Evolutionary conservation across 1,139 yeast species (phyloP).

Genomic region (Yamadazyma siamensis): DNA sequence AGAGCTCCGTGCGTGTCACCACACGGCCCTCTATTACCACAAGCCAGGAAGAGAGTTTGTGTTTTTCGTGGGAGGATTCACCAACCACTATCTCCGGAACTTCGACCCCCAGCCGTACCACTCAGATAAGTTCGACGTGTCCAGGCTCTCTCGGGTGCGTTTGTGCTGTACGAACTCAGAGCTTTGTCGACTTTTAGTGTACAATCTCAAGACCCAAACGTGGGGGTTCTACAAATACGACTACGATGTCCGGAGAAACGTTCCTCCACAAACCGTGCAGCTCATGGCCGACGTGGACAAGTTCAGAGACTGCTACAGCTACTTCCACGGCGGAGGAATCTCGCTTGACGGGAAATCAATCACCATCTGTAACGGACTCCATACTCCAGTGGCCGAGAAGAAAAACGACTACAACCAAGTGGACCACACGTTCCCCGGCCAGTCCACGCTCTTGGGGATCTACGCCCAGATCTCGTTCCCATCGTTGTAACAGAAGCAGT

Average conservation of each 20-base stretch:
- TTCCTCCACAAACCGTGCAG: conserved; percentile 21
- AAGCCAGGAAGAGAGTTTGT: conserved; percentile 36
- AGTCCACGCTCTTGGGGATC: conserved; percentile 33
- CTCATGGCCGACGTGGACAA: conserved; percentile 18
- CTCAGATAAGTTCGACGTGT: conserved; percentile 35
- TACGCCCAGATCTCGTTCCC: conserved; percentile 40
- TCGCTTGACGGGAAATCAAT: conserved; percentile 36
- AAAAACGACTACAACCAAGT: conserved; percentile 22
- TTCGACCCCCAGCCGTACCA: conserved; percentile 29
- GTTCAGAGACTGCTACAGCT: conserved; percentile 30
- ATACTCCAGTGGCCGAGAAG: conserved; percentile 30
- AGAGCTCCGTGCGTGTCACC: conserved; percentile 44
- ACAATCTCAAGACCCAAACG: conserved; percentile 41
- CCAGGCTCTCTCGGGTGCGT: conserved; percentile 30
- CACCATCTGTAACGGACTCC: conserved; percentile 39
- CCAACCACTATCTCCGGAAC: conserved; percentile 33
- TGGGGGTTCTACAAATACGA: conserved; percentile 40
- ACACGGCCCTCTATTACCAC: conserved; percentile 34
- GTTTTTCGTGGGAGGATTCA: conserved; percentile 42
- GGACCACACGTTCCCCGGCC: conserved; percentile 18
- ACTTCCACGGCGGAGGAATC: conserved; percentile 31
- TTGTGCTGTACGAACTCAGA: conserved; percentile 27
- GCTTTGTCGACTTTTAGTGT: conserved; percentile 32
- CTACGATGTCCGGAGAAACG: conserved; percentile 27
- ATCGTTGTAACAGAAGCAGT: conserved; percentile 8